Evolutionary conservation across 2,329 filamentous ascomycete species (phyloP).

Genomic region (Paecilomyces formosus): DNA sequence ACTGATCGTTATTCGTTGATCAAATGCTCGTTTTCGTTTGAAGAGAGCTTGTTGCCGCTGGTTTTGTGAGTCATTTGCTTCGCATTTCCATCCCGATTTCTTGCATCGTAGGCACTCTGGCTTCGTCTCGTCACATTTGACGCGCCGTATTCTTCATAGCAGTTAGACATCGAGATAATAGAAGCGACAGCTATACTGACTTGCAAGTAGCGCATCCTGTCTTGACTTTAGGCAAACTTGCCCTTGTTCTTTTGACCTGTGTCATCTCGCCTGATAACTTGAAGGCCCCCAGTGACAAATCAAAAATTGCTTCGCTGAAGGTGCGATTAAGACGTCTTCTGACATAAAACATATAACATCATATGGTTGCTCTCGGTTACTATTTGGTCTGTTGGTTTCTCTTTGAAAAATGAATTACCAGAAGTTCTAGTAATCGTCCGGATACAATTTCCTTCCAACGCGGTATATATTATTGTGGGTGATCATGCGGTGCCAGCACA

Average conservation of each 20-base stretch:
- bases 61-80: constrained; percentile 40
- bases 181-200: background rate
- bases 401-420: background rate
- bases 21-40: background rate
- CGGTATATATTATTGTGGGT: background rate
- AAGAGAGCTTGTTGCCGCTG: constrained; percentile 4
- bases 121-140: background rate
- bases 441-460: background rate
- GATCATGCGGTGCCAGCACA: background rate
- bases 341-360: background rate
- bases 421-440: background rate
- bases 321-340: background rate
- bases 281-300: too few species aligned
- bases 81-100: constrained; percentile 13
- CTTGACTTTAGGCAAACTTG: background rate
- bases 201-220: background rate
- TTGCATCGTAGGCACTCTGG: background rate
- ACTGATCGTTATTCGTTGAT: background rate
- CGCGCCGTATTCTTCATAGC: background rate
- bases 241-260: background rate
- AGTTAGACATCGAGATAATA: background rate
- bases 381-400: background rate
- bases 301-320: too few species aligned
- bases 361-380: background rate
- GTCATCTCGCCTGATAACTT: background rate